Percentiles rank a stretch among this genome's conserved stretches.
Conservation (phyloP, 1,139 yeast genomes). For the Wickerhamiella infanticola region DNA sequence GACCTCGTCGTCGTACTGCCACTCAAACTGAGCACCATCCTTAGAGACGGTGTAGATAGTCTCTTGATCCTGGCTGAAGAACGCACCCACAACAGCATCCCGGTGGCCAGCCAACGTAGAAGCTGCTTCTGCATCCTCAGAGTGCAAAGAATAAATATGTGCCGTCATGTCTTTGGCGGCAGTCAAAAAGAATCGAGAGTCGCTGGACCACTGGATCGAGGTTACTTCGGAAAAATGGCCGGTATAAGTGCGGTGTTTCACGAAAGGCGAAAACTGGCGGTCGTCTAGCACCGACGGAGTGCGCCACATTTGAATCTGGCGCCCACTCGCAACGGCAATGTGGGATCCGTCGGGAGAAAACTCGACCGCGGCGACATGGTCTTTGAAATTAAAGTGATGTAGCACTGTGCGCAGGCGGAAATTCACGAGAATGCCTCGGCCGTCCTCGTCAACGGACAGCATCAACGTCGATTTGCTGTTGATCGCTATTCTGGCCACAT, state of each 20-base stretch:
- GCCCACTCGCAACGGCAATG: slow-evolving; percentile 73
- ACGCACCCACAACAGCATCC: slow-evolving; percentile 75
- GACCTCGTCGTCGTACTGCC: slow-evolving; percentile 55
- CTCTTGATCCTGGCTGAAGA: slow-evolving; percentile 75
- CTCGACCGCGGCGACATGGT: slow-evolving; percentile 51
- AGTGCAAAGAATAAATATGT: slow-evolving; percentile 61
- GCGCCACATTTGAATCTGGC: slow-evolving; percentile 85
- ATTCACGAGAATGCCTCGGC: slow-evolving; percentile 83
- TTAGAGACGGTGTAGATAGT: slow-evolving; percentile 78
- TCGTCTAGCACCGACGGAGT: slow-evolving; percentile 57
- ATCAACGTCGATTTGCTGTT: slow-evolving; percentile 70
- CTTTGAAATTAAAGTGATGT: slow-evolving; percentile 89
- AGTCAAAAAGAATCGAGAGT: slow-evolving; percentile 73
- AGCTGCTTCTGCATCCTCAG: slow-evolving; percentile 66
- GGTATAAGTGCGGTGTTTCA: slow-evolving; percentile 75
- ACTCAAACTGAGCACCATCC: slow-evolving; percentile 85
- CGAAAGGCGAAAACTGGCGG: slow-evolving; percentile 90
- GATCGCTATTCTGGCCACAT: slow-evolving; percentile 62
- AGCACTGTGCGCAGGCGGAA: slow-evolving; percentile 73
- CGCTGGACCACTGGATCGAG: slow-evolving; percentile 75
- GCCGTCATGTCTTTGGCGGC: slow-evolving; percentile 86
- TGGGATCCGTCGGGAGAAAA: slow-evolving; percentile 82
- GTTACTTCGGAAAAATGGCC: slow-evolving; percentile 83
- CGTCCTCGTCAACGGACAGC: slow-evolving; percentile 74
- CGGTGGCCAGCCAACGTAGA: slow-evolving; percentile 86